Percentiles rank a stretch among this genome's conserved stretches.
Evolutionary conservation across 148 eudicot species (phyloP).

Genomic region (Dysphania ambrosioides): DNA sequence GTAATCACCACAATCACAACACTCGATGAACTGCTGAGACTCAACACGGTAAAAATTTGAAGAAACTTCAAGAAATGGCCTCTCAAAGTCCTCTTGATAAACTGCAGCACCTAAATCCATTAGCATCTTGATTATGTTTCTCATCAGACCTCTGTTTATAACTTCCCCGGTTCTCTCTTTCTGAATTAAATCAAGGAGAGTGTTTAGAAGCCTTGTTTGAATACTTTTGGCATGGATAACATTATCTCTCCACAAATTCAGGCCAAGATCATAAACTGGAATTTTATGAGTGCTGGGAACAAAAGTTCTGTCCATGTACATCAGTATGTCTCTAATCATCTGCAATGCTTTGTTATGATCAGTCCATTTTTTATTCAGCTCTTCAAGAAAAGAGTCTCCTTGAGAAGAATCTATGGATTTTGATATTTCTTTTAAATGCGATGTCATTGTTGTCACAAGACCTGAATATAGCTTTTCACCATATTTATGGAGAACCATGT

Average conservation of each 20-base stretch:
- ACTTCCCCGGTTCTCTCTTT: constrained; percentile 75
- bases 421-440: constrained; percentile 60
- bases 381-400: constrained; percentile 69
- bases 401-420: constrained; percentile 63
- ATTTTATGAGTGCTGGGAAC: constrained; percentile 67
- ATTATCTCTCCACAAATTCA: constrained; percentile 77
- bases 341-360: constrained; percentile 80
- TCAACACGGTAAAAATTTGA: constrained; percentile 70
- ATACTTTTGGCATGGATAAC: constrained; percentile 58
- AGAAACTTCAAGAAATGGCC: constrained; percentile 69
- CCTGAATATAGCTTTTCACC: constrained; percentile 78
- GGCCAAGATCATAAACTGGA: constrained; percentile 75
- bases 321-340: constrained; percentile 78
- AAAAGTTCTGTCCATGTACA: constrained; percentile 88
- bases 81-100: constrained; percentile 77
- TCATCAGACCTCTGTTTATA: constrained; percentile 69
- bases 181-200: constrained; percentile 60
- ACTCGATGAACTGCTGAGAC: constrained; percentile 71
- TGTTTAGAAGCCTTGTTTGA: constrained; percentile 50
- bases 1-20: constrained; percentile 81
- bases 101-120: constrained; percentile 69
- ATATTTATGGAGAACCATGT: constrained; percentile 82
- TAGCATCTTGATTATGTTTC: constrained; percentile 65
- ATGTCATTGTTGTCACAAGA: constrained; percentile 69
- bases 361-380: constrained; percentile 67